A percentile compares a stretch with the other conserved stretches of the same genome.
phyloP scores from a whole-genome alignment of 805 yeast genomes.

The Myxozyma udenii region DNA sequence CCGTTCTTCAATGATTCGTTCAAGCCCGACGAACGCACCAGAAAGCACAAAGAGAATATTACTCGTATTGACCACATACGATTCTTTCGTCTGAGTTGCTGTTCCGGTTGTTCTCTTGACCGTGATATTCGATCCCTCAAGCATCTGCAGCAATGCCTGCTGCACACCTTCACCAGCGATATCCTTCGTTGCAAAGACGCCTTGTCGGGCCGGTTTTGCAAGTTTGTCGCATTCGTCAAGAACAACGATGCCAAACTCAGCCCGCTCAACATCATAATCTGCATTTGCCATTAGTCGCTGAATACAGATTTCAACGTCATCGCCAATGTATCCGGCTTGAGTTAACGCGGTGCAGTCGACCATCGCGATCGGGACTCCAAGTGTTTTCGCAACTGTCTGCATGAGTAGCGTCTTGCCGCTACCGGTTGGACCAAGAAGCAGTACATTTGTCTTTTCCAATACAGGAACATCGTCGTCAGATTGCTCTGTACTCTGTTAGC shows the following conservation, averaged over 20 bases:
- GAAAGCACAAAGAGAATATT: slow-evolving; percentile 55
- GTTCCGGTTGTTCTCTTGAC: slow-evolving; percentile 34
- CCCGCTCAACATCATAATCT: slow-evolving; percentile 49
- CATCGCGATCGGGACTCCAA: slow-evolving; percentile 57
- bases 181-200: slow-evolving; percentile 41
- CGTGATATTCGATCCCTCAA: slow-evolving; percentile 56
- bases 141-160: slow-evolving; percentile 54
- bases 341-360: slow-evolving; percentile 62
- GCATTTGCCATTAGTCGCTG: slow-evolving; percentile 52
- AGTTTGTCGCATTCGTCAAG: slow-evolving; percentile 59
- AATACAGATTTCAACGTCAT: slow-evolving; percentile 58
- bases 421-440: slow-evolving; percentile 60
- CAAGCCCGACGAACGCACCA: slow-evolving; percentile 64
- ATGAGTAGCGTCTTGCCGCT: slow-evolving; percentile 61
- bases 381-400: slow-evolving; percentile 49
- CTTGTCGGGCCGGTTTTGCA: slow-evolving; percentile 43
- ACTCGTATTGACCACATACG: slow-evolving; percentile 52
- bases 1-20: slow-evolving; percentile 47
- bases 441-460: slow-evolving; percentile 54
- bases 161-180: slow-evolving; percentile 67
- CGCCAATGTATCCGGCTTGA: slow-evolving; percentile 65
- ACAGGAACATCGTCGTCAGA: slow-evolving; percentile 44
- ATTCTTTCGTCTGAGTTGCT: slow-evolving; percentile 35
- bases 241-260: slow-evolving; percentile 58
- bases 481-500: slow-evolving; percentile 3